Conservation (phyloP, 2,329 filamentous ascomycete species). For the Blumeria graminis region DNA sequence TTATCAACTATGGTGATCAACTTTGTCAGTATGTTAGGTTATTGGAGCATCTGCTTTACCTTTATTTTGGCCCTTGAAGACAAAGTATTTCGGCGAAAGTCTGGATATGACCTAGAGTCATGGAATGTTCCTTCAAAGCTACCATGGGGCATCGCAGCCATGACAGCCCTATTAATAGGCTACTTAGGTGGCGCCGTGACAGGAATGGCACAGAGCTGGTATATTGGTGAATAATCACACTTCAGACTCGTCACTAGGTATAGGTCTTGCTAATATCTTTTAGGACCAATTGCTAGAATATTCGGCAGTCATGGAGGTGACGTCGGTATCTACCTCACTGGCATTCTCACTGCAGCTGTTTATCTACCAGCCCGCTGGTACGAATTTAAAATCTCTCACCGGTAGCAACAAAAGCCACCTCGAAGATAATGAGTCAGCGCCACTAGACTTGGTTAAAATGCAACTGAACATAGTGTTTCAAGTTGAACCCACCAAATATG, state of each 20-base stretch:
- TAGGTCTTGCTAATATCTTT: neutral
- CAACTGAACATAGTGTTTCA: no score
- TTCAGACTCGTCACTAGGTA: neutral
- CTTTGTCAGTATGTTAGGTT: conserved; percentile 13
- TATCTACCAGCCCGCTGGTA: conserved; percentile 12
- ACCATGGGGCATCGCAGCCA: conserved; percentile 12
- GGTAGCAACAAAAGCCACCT: no score
- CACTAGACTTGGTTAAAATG: no score
- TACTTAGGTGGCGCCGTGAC: conserved; percentile 13
- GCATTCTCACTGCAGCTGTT: conserved; percentile 10
- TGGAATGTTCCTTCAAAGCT: conserved; percentile 12
- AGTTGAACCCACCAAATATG: no score
- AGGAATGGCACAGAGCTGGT: conserved; percentile 14
- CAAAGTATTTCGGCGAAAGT: conserved; percentile 9
- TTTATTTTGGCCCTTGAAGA: conserved; percentile 13
- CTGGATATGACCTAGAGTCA: conserved; percentile 11
- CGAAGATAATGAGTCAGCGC: no score
- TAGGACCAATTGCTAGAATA: conserved; percentile 12
- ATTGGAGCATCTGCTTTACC: conserved; percentile 14
- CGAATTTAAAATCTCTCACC: conserved; percentile 9
- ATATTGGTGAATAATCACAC: conserved; percentile 7
- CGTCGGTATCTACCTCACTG: conserved; percentile 12
- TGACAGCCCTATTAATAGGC: conserved; percentile 10
- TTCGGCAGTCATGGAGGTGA: conserved; percentile 13
- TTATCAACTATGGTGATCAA: conserved; percentile 12